Conservation (phyloP, 2,329 filamentous ascomycete species). For the Nemania sp. region DNA sequence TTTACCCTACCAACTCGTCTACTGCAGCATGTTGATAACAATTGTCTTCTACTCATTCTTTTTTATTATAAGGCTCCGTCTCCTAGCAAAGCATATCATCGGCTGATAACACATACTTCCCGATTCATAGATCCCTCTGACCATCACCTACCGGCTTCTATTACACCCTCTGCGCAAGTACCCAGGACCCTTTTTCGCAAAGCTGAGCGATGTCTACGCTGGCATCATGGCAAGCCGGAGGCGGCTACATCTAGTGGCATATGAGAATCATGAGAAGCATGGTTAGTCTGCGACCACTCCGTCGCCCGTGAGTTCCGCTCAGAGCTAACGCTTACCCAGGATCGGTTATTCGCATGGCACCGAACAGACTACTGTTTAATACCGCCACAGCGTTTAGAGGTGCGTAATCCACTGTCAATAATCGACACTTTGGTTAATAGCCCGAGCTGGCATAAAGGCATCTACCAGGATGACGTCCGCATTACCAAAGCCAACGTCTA, state of each 20-base stretch:
- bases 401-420: background rate
- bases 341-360: constrained; percentile 1
- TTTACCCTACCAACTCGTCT: too few species aligned
- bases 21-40: too few species aligned
- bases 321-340: background rate
- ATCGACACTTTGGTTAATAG: background rate
- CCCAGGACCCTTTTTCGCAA: background rate
- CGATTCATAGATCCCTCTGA: too few species aligned
- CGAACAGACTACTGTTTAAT: constrained; percentile 9
- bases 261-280: background rate
- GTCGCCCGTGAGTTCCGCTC: background rate
- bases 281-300: background rate
- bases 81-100: too few species aligned
- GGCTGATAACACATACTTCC: too few species aligned
- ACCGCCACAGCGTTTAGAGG: background rate
- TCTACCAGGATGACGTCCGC: background rate
- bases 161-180: background rate
- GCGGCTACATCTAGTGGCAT: background rate
- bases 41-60: too few species aligned
- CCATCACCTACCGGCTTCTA: background rate
- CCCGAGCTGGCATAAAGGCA: background rate
- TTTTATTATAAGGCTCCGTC: too few species aligned
- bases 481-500: background rate
- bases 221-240: background rate
- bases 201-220: background rate